Evolutionary conservation across 2,329 filamentous ascomycete genomes (phyloP), one percentile per base, ranked within the genome.

Genomic region (Colletotrichum lini): DNA sequence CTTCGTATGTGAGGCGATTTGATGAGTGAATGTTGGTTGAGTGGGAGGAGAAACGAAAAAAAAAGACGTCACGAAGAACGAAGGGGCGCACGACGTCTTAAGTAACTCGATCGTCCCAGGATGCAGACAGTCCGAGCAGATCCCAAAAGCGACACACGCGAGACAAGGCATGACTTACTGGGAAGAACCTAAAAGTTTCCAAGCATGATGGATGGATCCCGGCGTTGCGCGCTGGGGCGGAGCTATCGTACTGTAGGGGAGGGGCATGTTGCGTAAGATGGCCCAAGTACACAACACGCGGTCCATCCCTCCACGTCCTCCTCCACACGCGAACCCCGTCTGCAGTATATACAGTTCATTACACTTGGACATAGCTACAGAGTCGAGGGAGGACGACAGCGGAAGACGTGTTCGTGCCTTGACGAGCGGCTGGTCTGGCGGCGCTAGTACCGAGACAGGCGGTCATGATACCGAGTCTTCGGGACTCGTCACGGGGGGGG

Each of bases 221-320:
- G 35, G 57, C 42, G 45, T 26, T 26, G 57, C 45, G 47, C 62
- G 67, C 67, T 66, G 67, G 67, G 67, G 67, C 68, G 68, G 58
- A 70, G 68, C 18, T 50, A 35, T 23, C n/a, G 26, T 30, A 30
- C 30, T 30, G 30, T 30, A 30, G 8, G 30, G 30, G 30, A 30
- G 30, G 21, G 30, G 45, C 30, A 38, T 26, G 12, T 40, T 52
- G 44, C 47, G 59, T 52, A 50, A 52, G 30, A 9, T 57, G 38
- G 21, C 38, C 21, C 21, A n/a, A 9, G 38, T 21, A 26, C n/a
- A 26, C 30, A 26, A 26, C 21, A n/a, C 58, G n/a, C 30, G 45
- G 47, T 52, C 45, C 45, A 61, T 52, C 45, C 58, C 45, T 38
- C 21, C 44, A 50, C 40, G 23, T 26, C 13, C n/a, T 52, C 50